phyloP scores from a whole-genome alignment of 495 filamentous ascomycete species.

The Aspergillus sclerotiicarbonarius region DNA sequence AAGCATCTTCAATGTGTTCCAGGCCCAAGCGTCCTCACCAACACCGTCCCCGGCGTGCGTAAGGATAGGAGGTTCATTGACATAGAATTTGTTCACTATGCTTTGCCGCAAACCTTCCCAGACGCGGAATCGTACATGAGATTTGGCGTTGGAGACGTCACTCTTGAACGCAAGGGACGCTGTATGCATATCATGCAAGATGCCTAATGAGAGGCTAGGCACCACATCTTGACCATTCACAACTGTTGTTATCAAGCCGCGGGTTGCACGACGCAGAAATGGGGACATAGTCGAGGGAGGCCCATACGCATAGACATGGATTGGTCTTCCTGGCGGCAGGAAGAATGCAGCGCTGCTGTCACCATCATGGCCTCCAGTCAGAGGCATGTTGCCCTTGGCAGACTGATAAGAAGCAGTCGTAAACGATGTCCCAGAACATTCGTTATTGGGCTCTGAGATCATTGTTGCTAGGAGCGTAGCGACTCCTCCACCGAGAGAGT shows the following conservation, averaged over 20 bases:
- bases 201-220: constrained; percentile 69
- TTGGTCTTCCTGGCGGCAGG: constrained; percentile 63
- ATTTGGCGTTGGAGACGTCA: constrained; percentile 62
- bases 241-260: constrained; percentile 73
- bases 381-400: constrained; percentile 37
- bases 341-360: constrained; percentile 35
- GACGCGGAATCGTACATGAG: constrained; percentile 63
- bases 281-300: constrained; percentile 72
- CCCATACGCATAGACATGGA: constrained; percentile 79
- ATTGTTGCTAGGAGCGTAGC: constrained; percentile 72
- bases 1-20: constrained; percentile 62
- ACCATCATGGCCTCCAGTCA: constrained; percentile 29
- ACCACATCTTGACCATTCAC: constrained; percentile 73
- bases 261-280: constrained; percentile 65
- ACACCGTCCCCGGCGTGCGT: constrained; percentile 45
- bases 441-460: constrained; percentile 59
- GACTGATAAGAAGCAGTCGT: constrained; percentile 44
- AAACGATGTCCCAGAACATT: constrained; percentile 53
- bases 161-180: constrained; percentile 69
- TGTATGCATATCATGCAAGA: constrained; percentile 72
- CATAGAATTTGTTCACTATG: constrained; percentile 47
- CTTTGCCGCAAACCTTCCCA: constrained; percentile 57
- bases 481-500: constrained; percentile 75
- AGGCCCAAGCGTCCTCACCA: constrained; percentile 70
- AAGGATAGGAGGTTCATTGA: constrained; percentile 43